Percentiles rank a stretch among this genome's conserved stretches.
These are phyloP conservation scores for Zygotorulaspora sp. DNA, from an alignment of 805 yeast species.

Conservation along the genomic window DNA sequence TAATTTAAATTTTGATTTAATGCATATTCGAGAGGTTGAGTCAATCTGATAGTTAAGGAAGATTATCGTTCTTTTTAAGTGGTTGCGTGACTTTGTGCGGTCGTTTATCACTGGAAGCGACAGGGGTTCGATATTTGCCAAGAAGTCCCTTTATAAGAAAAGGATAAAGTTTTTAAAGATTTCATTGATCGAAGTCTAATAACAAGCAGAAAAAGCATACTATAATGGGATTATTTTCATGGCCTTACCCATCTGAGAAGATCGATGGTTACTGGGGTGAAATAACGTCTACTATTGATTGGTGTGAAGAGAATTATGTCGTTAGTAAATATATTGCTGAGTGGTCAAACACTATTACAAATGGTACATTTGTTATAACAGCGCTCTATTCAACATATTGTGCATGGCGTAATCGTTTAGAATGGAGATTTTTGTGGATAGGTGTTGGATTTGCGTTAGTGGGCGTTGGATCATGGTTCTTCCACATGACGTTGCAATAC, in stretches of 20 bases:
- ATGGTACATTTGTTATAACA: conserved; percentile 49
- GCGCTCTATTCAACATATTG: conserved; percentile 64
- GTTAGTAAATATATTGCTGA: conserved; percentile 85
- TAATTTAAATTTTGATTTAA: no score
- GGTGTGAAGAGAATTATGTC: conserved; percentile 98
- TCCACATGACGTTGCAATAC: conserved; percentile 92
- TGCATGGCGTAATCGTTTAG: conserved; percentile 57
- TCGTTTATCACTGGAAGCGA: neutral
- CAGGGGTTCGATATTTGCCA: neutral
- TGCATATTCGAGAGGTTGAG: no score
- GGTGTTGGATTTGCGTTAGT: conserved; percentile 81
- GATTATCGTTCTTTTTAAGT: neutral
- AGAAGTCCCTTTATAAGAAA: neutral
- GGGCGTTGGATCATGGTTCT: conserved; percentile 91
- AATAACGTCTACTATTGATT: conserved; percentile 92
- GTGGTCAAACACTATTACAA: conserved; percentile 81
- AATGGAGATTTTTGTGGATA: conserved; percentile 62
- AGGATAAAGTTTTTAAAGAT: neutral
- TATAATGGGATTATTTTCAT: conserved; percentile 18
- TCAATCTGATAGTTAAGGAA: no score
- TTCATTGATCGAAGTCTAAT: neutral
- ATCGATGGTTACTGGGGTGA: conserved; percentile 70
- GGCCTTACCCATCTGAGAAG: conserved; percentile 54
- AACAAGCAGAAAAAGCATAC: neutral
- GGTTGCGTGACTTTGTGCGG: neutral